A percentile compares a stretch with the other conserved stretches of the same genome.
phyloP scores from a whole-genome alignment of 2,329 filamentous ascomycete genomes.

The Fusarium solani-melongenae region DNA sequence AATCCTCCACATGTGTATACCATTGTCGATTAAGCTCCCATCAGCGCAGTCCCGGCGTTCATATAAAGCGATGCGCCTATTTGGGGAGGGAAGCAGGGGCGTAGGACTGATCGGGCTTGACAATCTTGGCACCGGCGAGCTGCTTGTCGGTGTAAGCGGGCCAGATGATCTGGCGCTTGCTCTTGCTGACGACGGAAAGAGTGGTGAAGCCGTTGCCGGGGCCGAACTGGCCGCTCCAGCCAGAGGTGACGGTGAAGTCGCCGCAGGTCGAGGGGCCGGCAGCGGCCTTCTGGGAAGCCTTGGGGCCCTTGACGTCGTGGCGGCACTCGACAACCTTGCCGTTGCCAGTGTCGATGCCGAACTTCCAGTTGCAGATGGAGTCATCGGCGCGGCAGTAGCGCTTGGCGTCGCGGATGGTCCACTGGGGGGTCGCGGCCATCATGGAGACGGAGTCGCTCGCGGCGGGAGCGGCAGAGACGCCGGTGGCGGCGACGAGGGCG shows the following conservation, averaged over 20 bases:
- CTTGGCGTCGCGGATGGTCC: constrained; percentile 55
- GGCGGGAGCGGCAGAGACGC: constrained; percentile 50
- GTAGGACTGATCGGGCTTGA: constrained; percentile 62
- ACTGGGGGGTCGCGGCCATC: constrained; percentile 53
- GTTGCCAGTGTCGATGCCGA: constrained; percentile 56
- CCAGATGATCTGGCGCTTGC: constrained; percentile 58
- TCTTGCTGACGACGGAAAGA: constrained; percentile 59
- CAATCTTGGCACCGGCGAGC: constrained; percentile 56
- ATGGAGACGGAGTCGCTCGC: constrained; percentile 49
- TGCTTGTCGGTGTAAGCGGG: constrained; percentile 65
- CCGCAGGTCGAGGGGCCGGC: constrained; percentile 59
- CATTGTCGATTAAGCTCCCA: background rate
- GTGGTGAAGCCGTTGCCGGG: constrained; percentile 64
- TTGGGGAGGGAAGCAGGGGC: constrained; percentile 45
- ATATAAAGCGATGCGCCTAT: constrained; percentile 7
- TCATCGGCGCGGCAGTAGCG: constrained; percentile 54
- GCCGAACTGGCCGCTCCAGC: constrained; percentile 68
- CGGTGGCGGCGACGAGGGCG: constrained; percentile 50
- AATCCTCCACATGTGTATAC: background rate
- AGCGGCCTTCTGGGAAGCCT: constrained; percentile 49
- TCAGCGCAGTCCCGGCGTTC: background rate
- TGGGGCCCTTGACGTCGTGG: constrained; percentile 46
- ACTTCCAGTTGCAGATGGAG: constrained; percentile 57
- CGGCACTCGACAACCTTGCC: constrained; percentile 48
- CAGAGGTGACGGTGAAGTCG: constrained; percentile 61